phyloP scores from a whole-genome alignment of 371 early-diverging fungal species.

The Mucor plumbeus region DNA sequence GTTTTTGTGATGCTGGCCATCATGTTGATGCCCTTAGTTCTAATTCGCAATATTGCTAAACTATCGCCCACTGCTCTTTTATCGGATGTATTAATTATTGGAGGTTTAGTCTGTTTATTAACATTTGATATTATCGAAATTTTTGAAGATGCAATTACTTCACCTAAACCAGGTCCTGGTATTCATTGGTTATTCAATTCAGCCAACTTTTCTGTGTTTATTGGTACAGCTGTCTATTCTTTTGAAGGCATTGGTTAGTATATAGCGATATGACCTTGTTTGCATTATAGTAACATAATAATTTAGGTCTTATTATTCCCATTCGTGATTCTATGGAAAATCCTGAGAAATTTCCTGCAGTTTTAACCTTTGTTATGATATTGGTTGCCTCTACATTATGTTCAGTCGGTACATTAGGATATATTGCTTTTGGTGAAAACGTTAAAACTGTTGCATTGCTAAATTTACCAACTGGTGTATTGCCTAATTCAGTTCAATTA shows the following conservation, averaged over 20 bases:
- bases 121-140: conserved; percentile 42
- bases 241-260: conserved; percentile 82
- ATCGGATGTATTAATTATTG: conserved; percentile 88
- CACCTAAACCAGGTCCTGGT: conserved; percentile 39
- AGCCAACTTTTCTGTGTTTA: conserved; percentile 76
- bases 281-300: too few relatives aligned
- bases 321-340: conserved; percentile 87
- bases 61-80: conserved; percentile 82
- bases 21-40: conserved; percentile 70
- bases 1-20: conserved; percentile 32
- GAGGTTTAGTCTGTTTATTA: conserved; percentile 64
- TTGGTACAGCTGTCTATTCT: conserved; percentile 93
- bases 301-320: conserved; percentile 83
- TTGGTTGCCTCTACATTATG: conserved; percentile 75
- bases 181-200: conserved; percentile 52
- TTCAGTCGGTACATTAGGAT: conserved; percentile 80
- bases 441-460: conserved; percentile 85
- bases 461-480: conserved; percentile 73
- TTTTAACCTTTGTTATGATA: conserved; percentile 74
- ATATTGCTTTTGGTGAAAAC: conserved; percentile 83
- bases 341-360: conserved; percentile 78
- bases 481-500: conserved; percentile 69
- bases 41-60: conserved; percentile 87
- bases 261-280: not conserved
- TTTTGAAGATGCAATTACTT: conserved; percentile 25